Base-by-base conservation (phyloP, 768 basidiomycete species). In the Lactarius hengduanensis region DNA sequence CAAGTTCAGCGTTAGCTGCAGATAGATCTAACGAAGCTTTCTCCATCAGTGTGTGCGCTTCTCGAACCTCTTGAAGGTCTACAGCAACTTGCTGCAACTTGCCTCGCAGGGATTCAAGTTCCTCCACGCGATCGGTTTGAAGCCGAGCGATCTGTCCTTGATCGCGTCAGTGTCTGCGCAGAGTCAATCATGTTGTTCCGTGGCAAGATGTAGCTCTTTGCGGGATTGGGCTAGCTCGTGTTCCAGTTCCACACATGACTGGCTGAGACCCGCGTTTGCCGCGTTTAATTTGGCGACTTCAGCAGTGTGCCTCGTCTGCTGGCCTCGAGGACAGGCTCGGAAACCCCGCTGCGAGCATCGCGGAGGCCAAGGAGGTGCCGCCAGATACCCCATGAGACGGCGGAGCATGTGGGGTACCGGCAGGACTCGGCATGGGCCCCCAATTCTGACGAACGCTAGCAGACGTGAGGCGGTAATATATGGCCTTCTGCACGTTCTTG, bases 21-120 rank as follows among this genome's bases (percentile, higher is more conserved):
- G 69, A 61, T 18, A 70, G 22, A 28, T 71, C 70, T 16, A 63
- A 66, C 16, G 72, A 67, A n/a, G 74, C 71, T 32, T 81, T 76
- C 28, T 84, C 76, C 53, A 79, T 72, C 22, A 34, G 53, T 13
- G 59, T 64, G 57, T 62, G 57, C 9, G 70, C 62, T 57, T 62
- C 59, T 2, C 57, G 63, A 32, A 64, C 64, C 30, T 70, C 65
- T 50, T 70, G 61, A 30, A 74, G 55, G 59, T 72, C 69, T 10
- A 62, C 59, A 22, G 67, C 70, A 5, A 69, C 62, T 10, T 65
- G 65, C 6, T 67, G 66, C 34, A 74, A 59, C 28, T 64, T 71
- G 38, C 66, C 69, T 36, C 71, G 71, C 18, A 75, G 63, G 22
- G 59, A 62, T 22, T 70, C 64, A 32, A 72, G 61, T 58, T 76